A percentile compares a stretch with the other conserved stretches of the same genome.
These are phyloP conservation scores for Cadophora luteo-olivacea DNA, from an alignment of 2,329 filamentous ascomycete genomes.

Conservation along the genomic window DNA sequence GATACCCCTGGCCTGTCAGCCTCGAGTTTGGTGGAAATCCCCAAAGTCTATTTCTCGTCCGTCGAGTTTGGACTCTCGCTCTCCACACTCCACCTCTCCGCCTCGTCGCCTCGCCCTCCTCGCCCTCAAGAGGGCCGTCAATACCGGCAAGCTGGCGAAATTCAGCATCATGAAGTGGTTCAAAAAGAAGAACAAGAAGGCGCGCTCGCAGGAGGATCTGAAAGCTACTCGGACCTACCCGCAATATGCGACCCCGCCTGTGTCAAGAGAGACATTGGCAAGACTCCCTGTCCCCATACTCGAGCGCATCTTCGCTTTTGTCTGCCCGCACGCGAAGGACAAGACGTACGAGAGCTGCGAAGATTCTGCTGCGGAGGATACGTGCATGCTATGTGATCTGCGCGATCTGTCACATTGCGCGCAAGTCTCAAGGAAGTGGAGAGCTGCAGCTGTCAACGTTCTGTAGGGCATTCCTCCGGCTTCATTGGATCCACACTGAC, in stretches of 20 bases:
- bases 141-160: conserved; percentile 37
- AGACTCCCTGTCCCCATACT: conserved; percentile 73
- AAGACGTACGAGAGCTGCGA: conserved; percentile 83
- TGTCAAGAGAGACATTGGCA: conserved; percentile 29
- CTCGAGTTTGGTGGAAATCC: conserved; percentile 12
- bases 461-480: conserved; percentile 60
- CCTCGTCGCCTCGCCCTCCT: neutral
- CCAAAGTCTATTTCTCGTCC: neutral
- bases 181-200: conserved; percentile 34
- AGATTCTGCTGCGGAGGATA: conserved; percentile 76
- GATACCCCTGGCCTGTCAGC: conserved; percentile 25
- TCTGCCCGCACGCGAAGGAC: conserved; percentile 85
- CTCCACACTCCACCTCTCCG: conserved; percentile 7
- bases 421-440: conserved; percentile 77
- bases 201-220: conserved; percentile 12
- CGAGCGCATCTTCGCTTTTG: conserved; percentile 76
- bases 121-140: conserved; percentile 13
- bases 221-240: conserved; percentile 17
- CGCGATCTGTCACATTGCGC: conserved; percentile 85
- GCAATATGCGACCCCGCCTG: conserved; percentile 33
- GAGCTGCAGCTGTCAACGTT: conserved; percentile 54
- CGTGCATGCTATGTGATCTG: conserved; percentile 93
- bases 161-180: conserved; percentile 42
- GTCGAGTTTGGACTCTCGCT: conserved; percentile 1
- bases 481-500: conserved; percentile 20